Evolutionary conservation across 805 yeast species (phyloP), one percentile per base, ranked within the genome.

Genomic region (Metschnikowia noctiluminum): DNA sequence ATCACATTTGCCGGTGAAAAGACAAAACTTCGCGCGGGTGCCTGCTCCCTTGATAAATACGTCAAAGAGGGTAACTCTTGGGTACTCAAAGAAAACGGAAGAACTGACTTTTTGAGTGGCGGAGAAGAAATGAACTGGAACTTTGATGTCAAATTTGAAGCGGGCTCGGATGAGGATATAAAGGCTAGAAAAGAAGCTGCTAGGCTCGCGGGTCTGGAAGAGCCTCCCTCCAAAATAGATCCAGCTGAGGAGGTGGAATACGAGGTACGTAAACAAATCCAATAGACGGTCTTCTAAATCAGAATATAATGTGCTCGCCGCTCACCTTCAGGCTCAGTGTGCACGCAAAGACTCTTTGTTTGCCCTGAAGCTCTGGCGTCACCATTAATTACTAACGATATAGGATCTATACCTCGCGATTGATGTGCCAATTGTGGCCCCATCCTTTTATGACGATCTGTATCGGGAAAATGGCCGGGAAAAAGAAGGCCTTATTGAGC

Each of bases 111-210:
- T 58, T 71, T 92, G 52, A 64, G 78, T 7, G 66, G 76, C 7
- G 98, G 98, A 7, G 94, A 91, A 59, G 97, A 90, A 64, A 89
- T 89, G 95, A 84, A 88, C 62, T 91, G 97, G 97, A 81, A 84
- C 58, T 92, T 90, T 71, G 80, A 79, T 59, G 74, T 66, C 48
- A 81, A 80, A 15, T 84, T 80, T 56, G 96, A 89, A 68, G 96
- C 97, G 6, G 97, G 97, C 10, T 87, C 96, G 3, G 89, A 84
- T 54, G 96, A 85, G 43, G 97, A 90, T 65, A 81, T 89, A 45
- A 80, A 78, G 55, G 78, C 79, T 13, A 76, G 90, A 61, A 60
- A 55, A 53, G 63, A 58, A 10, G 50, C 56, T 30, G 56, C 54
- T 28, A 31, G 38, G 56, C 49, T 46, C 43, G 51, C 44, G 42